A percentile compares a stretch with the other conserved stretches of the same genome.
phyloP scores from a whole-genome alignment of 306 rosid species.

The Purshia tridentata region DNA sequence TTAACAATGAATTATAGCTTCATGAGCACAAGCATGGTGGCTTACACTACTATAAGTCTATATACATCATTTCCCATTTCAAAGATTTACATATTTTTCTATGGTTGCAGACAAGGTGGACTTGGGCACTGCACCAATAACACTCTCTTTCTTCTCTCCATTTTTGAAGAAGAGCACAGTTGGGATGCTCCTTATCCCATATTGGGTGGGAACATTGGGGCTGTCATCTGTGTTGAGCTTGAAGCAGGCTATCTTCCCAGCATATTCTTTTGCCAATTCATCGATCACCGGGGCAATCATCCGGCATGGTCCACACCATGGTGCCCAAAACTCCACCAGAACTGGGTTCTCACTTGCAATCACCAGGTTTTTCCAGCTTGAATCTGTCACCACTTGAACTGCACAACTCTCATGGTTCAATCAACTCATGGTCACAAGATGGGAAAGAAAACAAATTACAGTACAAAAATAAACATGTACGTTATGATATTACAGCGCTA shows the following conservation, averaged over 20 bases:
- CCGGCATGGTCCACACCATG: constrained; percentile 95
- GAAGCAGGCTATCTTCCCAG: constrained; percentile 63
- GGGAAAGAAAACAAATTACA: too few relatives aligned
- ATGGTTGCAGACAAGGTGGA: constrained; percentile 67
- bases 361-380: constrained; percentile 72
- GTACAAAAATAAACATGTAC: too few relatives aligned
- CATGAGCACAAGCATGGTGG: constrained; percentile 14
- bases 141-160: constrained; percentile 86
- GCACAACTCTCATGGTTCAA: constrained; percentile 17
- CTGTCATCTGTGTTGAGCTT: constrained; percentile 78
- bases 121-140: constrained; percentile 89
- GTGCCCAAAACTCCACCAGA: constrained; percentile 95
- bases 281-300: constrained; percentile 82
- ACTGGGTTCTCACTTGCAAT: constrained; percentile 65
- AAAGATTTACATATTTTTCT: constrained; percentile 57
- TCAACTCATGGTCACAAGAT: background rate
- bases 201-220: constrained; percentile 70
- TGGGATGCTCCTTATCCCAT: constrained; percentile 95
- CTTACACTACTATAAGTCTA: background rate
- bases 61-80: constrained; percentile 21
- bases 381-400: constrained; percentile 72
- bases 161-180: constrained; percentile 85
- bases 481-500: too few relatives aligned
- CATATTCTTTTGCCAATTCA: constrained; percentile 77
- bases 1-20: constrained; percentile 11